Percentiles rank a stretch among this genome's conserved stretches.
These are phyloP conservation scores for Byssochlamys sp. DNA, from an alignment of 2,329 filamentous ascomycete species.

Conservation along the genomic window DNA sequence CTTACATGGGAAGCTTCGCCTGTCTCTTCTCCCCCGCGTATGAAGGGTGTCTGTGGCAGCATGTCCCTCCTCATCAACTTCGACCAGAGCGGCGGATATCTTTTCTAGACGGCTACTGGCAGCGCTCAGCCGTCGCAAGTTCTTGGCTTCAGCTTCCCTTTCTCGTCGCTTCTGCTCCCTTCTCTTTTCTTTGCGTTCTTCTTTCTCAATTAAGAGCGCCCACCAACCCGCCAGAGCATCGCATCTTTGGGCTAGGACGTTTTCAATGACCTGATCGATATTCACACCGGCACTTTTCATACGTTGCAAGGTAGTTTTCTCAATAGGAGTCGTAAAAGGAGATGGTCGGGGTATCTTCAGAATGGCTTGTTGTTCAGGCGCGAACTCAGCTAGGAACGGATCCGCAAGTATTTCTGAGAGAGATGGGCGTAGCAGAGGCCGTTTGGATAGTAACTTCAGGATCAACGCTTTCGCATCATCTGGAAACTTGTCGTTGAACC, in stretches of 20 bases:
- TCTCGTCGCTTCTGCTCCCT: constrained; percentile 77
- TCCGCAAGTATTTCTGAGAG: constrained; percentile 78
- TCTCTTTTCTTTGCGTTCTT: constrained; percentile 72
- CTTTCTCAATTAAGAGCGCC: constrained; percentile 87
- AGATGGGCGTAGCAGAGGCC: constrained; percentile 71
- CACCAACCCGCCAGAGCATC: constrained; percentile 92
- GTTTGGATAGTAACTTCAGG: constrained; percentile 74
- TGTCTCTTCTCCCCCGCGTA: constrained; percentile 66
- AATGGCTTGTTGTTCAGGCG: constrained; percentile 79
- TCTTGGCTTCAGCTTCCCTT: constrained; percentile 70
- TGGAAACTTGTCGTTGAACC: constrained; percentile 71
- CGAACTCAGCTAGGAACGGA: constrained; percentile 78
- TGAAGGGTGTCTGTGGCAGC: constrained; percentile 46
- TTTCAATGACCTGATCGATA: constrained; percentile 88
- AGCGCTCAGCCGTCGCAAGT: constrained; percentile 70
- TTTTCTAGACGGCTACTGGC: constrained; percentile 79
- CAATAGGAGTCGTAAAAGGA: constrained; percentile 74
- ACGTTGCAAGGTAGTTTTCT: constrained; percentile 81
- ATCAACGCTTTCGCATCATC: constrained; percentile 69
- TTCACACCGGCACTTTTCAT: constrained; percentile 92
- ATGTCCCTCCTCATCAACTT: constrained; percentile 67
- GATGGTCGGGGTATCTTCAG: constrained; percentile 69
- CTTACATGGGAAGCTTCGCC: constrained; percentile 54
- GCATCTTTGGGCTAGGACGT: constrained; percentile 79
- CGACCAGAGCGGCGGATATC: constrained; percentile 64